phyloP scores from a whole-genome alignment of 2,329 filamentous ascomycete species.

The Alternaria sp. region DNA sequence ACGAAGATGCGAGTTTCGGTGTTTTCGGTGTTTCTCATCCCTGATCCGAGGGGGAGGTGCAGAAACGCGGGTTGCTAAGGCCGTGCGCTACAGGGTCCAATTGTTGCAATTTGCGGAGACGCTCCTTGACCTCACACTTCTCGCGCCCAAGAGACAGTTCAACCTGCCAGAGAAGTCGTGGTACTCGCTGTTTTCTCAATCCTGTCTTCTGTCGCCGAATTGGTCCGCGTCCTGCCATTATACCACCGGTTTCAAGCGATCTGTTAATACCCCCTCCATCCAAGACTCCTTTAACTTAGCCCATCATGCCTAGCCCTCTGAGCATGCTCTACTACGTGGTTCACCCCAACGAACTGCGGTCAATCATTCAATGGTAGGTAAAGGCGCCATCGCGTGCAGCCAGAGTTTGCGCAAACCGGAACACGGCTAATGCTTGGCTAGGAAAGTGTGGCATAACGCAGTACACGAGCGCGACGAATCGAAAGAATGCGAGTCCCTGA shows the following conservation, averaged over 20 bases:
- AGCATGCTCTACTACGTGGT: constrained; percentile 75
- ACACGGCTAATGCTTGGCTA: constrained; percentile 51
- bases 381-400: neutral
- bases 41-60: constrained; percentile 8
- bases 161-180: neutral
- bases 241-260: constrained; percentile 6
- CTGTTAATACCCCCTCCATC: constrained; percentile 14
- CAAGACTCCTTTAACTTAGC: constrained; percentile 24
- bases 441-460: constrained; percentile 97
- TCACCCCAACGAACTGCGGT: constrained; percentile 80
- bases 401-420: neutral
- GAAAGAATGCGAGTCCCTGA: constrained; percentile 77
- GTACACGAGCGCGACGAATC: constrained; percentile 82
- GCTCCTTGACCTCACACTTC: constrained; percentile 3
- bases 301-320: constrained; percentile 51
- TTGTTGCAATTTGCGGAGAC: constrained; percentile 19
- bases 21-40: constrained; percentile 8
- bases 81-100: constrained; percentile 20
- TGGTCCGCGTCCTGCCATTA: constrained; percentile 11
- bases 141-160: constrained; percentile 4
- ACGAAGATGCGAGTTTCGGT: neutral
- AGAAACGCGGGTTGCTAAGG: constrained; percentile 13
- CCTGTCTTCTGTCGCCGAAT: constrained; percentile 9
- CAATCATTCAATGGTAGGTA: constrained; percentile 88
- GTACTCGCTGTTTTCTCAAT: neutral